A percentile compares a stretch with the other conserved stretches of the same genome.
Evolutionary conservation across 116 monocot genomes (phyloP).

Genomic region (Trichopus zeylanicus): DNA sequence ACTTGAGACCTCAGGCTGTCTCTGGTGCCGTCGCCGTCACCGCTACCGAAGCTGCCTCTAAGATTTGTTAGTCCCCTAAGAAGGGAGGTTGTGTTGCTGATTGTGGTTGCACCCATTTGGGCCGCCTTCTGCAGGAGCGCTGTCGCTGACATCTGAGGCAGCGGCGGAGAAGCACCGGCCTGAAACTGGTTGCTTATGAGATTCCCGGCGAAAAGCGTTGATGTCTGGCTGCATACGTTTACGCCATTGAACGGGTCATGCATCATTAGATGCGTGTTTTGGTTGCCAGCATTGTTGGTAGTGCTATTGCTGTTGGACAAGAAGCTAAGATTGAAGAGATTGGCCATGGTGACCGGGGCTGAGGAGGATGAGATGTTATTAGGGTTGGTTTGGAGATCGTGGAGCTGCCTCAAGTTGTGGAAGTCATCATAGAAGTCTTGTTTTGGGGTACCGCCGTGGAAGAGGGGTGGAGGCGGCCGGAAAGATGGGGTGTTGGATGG

Average conservation of each 20-base stretch:
- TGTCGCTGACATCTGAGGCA: slow-evolving; percentile 74
- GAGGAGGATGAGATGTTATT: slow-evolving; percentile 4
- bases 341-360: too few species aligned
- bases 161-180: slow-evolving; percentile 12
- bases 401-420: slow-evolving; percentile 50
- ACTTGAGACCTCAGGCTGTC: slow-evolving; percentile 16
- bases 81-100: slow-evolving; percentile 18
- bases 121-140: slow-evolving; percentile 71
- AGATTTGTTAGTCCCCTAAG: slow-evolving; percentile 28
- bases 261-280: too few species aligned
- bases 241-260: too few species aligned
- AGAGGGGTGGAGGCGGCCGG: too few species aligned
- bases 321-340: slow-evolving; percentile 34
- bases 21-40: too few species aligned
- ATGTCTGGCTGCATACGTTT: too few species aligned
- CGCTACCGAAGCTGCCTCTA: too few species aligned
- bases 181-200: slow-evolving; percentile 21
- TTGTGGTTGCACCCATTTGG: slow-evolving; percentile 60
- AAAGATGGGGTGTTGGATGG: too few species aligned
- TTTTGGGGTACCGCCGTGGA: slow-evolving; percentile 15
- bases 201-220: slow-evolving; percentile 19
- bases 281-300: slow-evolving; percentile 6
- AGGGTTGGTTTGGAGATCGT: slow-evolving; percentile 20
- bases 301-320: slow-evolving; percentile 22
- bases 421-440: slow-evolving; percentile 36